These are phyloP conservation scores for Xylaria sp. DNA, from an alignment of 2,329 filamentous ascomycete genomes.

Conservation along the genomic window DNA sequence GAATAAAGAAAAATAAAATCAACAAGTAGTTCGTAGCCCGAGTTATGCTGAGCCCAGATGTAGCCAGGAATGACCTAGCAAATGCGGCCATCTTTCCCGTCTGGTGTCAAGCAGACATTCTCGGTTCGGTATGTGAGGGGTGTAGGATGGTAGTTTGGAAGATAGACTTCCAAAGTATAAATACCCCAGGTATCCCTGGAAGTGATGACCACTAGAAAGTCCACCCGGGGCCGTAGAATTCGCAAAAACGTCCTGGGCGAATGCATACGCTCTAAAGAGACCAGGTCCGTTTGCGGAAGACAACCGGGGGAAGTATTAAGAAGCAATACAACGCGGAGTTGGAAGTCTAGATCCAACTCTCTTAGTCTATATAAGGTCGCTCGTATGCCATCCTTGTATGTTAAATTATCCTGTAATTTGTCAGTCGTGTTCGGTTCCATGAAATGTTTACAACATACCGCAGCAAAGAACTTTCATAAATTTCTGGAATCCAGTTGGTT, in stretches of 20 bases:
- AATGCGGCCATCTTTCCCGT: constrained; percentile 27
- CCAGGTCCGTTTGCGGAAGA: constrained; percentile 32
- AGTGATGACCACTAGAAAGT: constrained; percentile 5
- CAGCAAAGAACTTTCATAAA: constrained; percentile 94
- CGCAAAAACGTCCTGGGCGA: constrained; percentile 34
- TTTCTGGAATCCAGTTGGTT: constrained; percentile 88
- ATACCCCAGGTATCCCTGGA: constrained; percentile 13
- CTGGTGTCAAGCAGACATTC: constrained; percentile 23
- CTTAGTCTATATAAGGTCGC: constrained; percentile 49
- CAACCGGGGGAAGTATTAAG: constrained; percentile 46
- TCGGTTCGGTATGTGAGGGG: constrained; percentile 18
- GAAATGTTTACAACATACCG: constrained; percentile 62
- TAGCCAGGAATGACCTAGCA: constrained; percentile 25
- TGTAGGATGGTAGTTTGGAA: constrained; percentile 15
- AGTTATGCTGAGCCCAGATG: constrained; percentile 41
- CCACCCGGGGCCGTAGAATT: constrained; percentile 1
- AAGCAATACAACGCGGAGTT: constrained; percentile 42
- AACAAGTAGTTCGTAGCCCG: constrained; percentile 44
- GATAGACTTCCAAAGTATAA: constrained; percentile 7
- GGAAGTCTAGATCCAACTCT: constrained; percentile 44
- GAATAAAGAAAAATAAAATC: constrained; percentile 45
- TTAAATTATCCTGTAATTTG: constrained; percentile 43
- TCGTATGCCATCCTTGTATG: constrained; percentile 40
- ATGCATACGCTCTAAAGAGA: constrained; percentile 37
- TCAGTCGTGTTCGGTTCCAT: constrained; percentile 7